Conservation (phyloP, 1,139 yeast genomes). For the Arxiozyma bovina region DNA sequence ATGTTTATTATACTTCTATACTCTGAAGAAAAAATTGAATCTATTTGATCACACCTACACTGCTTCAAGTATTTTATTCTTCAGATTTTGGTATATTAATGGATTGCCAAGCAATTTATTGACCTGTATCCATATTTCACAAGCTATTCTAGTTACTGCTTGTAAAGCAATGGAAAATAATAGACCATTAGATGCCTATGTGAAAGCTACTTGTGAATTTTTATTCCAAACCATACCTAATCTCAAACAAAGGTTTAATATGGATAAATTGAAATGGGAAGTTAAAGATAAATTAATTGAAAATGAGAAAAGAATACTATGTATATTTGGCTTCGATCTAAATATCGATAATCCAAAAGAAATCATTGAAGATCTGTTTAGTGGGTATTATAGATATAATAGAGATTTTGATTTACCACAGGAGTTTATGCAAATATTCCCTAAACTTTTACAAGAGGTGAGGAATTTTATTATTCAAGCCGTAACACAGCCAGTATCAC, state of each 20-base stretch:
- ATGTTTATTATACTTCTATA: conserved; percentile 29
- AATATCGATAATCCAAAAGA: conserved; percentile 30
- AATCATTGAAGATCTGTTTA: conserved; percentile 30
- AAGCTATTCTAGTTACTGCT: conserved; percentile 31
- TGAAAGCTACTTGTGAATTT: conserved; percentile 30
- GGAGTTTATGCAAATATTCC: conserved; percentile 22
- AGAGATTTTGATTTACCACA: conserved; percentile 26
- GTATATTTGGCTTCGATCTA: conserved; percentile 30
- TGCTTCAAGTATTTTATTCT: conserved; percentile 29
- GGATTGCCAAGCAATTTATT: conserved; percentile 23
- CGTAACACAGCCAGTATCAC: conserved; percentile 31
- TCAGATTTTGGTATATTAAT: conserved; percentile 29
- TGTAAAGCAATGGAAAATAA: conserved; percentile 32
- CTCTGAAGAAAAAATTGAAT: conserved; percentile 27
- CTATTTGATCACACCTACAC: conserved; percentile 32
- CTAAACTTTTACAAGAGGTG: conserved; percentile 28
- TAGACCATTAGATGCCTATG: conserved; percentile 30
- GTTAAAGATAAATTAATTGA: conserved; percentile 29
- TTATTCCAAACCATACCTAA: conserved; percentile 22
- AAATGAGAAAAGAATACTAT: conserved; percentile 26
- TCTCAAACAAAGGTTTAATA: conserved; percentile 20
- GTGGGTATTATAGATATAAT: conserved; percentile 27
- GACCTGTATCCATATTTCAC: conserved; percentile 28
- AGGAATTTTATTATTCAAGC: conserved; percentile 31
- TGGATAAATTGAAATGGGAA: conserved; percentile 32